Conservation (phyloP, 805 yeast species). For the Kregervanrija pseudodelftensis region DNA sequence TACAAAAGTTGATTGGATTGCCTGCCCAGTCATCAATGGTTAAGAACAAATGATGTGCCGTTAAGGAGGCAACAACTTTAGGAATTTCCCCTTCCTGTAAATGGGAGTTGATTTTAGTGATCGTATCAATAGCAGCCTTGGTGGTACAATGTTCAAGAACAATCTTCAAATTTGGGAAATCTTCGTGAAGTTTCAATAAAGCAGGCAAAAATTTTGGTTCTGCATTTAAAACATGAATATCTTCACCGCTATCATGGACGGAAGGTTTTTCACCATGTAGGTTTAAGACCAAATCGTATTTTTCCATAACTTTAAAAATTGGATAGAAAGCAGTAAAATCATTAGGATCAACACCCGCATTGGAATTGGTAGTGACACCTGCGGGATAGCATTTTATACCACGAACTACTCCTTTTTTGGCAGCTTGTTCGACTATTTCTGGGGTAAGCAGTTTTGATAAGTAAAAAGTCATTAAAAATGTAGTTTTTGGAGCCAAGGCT, state of each 20-base stretch:
- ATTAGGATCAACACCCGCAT: conserved; percentile 87
- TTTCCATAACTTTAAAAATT: conserved; percentile 81
- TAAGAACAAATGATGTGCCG: conserved; percentile 88
- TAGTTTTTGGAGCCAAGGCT: conserved; percentile 68
- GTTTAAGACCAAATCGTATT: conserved; percentile 69
- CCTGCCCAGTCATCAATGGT: conserved; percentile 97
- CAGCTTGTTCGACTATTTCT: conserved; percentile 75
- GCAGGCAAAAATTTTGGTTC: conserved; percentile 92
- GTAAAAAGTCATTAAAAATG: conserved; percentile 87
- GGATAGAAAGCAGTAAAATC: conserved; percentile 88
- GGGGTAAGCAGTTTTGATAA: conserved; percentile 77
- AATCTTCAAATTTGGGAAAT: conserved; percentile 81
- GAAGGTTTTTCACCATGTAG: conserved; percentile 95
- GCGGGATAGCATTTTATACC: conserved; percentile 99
- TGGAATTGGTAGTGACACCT: conserved; percentile 97
- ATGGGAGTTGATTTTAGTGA: conserved; percentile 56
- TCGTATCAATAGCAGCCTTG: conserved; percentile 74
- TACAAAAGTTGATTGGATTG: conserved; percentile 88
- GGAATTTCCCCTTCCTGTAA: conserved; percentile 27
- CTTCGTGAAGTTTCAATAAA: conserved; percentile 62
- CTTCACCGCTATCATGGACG: conserved; percentile 40
- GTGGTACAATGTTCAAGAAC: conserved; percentile 95
- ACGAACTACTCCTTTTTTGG: conserved; percentile 53
- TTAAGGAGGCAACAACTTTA: conserved; percentile 83
- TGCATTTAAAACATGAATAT: conserved; percentile 87